Evolutionary conservation across 495 filamentous ascomycete genomes (phyloP), one percentile per base, ranked within the genome.

Genomic region (Annulohypoxylon stygium): DNA sequence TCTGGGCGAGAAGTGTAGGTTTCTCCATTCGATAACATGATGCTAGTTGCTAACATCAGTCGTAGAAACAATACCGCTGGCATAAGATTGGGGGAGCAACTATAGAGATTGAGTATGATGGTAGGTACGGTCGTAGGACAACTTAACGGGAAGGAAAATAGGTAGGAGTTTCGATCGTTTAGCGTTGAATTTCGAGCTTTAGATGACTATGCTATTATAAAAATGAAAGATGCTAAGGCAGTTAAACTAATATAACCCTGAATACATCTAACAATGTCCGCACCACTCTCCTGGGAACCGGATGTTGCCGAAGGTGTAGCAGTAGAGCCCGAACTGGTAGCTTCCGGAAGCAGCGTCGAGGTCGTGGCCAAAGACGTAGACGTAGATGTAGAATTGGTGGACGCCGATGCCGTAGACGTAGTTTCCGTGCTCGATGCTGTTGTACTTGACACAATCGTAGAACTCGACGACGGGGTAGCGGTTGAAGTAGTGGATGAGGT

Each of bases 1-100:
- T 74, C 7, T 74, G 67, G 67, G 67, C 61, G 1, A 67, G 67
- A 57, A 62, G 62, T 33, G 54, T 74, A 51, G 23, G 71, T 70
- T 37, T 26, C 25, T 23, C 23, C 10, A 12, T 57, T 12, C 10
- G 8, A 34, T 18, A 18, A 39, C 0, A 2, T 25, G 39, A 4
- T 9, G 25, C 11, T 11, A 37, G 0, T 48, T 10, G 39, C 60
- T 64, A 8, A 70, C 4, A 12, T 63, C 25, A 48, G 16, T 65
- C 37, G 8, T 43, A 69, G 61, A 0, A 61, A 51, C 26, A 34
- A 18, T 11, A 11, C 12, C 69, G 65, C 60, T 9, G 48, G 20
- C 69, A 70, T 43, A 66, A 55, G 20, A 51, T 70, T 18, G 10
- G 8, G n/a, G 67, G 51, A 16, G 71, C 71, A 26, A 74, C 66